Percentiles rank a stretch among this genome's conserved stretches.
Conservation (phyloP, 2,329 filamentous ascomycete genomes). For the Leptographium procerum region DNA sequence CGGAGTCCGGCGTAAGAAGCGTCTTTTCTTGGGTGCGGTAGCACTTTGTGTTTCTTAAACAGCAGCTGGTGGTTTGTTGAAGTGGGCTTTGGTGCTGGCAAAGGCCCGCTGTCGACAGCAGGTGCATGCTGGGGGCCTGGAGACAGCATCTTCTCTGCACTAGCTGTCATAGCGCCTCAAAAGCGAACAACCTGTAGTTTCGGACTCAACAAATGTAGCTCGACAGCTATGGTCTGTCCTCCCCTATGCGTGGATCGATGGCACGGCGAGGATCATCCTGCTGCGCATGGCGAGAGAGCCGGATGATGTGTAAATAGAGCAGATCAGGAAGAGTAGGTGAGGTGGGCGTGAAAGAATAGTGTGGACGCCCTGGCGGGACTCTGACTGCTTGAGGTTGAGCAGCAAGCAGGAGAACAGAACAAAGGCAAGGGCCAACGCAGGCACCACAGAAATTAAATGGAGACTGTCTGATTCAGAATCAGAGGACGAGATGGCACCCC, state of each 20-base stretch:
- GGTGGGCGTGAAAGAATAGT: not conserved
- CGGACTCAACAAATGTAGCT: not conserved
- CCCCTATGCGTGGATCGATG: slow-evolving; percentile 2
- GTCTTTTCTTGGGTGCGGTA: slow-evolving; percentile 25
- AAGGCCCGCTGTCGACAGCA: not conserved
- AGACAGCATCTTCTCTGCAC: not conserved
- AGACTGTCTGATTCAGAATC: not conserved
- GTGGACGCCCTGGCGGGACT: not conserved
- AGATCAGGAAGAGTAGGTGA: not conserved
- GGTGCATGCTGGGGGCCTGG: not conserved
- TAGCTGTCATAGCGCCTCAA: not conserved
- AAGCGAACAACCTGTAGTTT: not conserved
- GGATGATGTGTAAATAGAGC: not conserved
- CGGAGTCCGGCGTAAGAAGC: slow-evolving; percentile 10
- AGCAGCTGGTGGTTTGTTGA: not conserved
- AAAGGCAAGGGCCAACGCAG: not conserved
- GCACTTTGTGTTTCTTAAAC: slow-evolving; percentile 27
- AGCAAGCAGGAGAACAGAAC: not conserved
- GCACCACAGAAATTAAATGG: not conserved
- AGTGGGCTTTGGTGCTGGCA: not conserved
- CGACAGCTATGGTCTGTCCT: not conserved
- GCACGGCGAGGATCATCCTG: not conserved
- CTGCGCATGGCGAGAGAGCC: slow-evolving; percentile 4
- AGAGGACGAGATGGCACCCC: not conserved
- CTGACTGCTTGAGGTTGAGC: not conserved